Evolutionary conservation across 2,329 filamentous ascomycete species (phyloP), one percentile per base, ranked within the genome.

Genomic region (Helotiales sp.): DNA sequence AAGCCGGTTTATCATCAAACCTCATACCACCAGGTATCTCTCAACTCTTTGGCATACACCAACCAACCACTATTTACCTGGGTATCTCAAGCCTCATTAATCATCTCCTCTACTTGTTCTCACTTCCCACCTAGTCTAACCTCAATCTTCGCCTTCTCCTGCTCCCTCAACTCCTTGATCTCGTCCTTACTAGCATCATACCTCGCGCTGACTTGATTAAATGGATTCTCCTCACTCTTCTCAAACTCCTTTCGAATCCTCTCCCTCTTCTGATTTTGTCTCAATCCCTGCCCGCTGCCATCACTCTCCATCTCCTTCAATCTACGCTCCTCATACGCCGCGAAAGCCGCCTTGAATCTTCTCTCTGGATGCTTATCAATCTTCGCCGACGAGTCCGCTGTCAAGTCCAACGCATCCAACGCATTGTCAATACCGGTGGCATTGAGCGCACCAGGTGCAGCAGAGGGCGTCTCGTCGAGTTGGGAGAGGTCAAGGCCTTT

Each of bases 381-480:
- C 83, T 96, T 93, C 67, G 84, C 81, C 60, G 86, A 84, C n/a
- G 82, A 78, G 47, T 83, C 80, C 28, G 79, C 80, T 17, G 85
- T 84, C 61, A 97, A 80, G 2, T 88, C 89, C 30, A 98, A 86
- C 2, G 93, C 93, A 75, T 97, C 94, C 59, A 98, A 87, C 0
- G 93, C 93, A 75, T 97, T 95, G 79, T 98, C 94, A 79, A 99
- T 97, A 75, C 93, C 93, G 0, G 91, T 86, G 3, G 93, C 94
- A 78, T 91, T 94, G 75, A 97, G 85, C 0, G 91, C 80, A 0
- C 84, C 73, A 15, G 82, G 81, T 70, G 84, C 84, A 67, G 73
- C 74, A 61, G 76, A 68, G 63, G 71, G 65, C 7, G 87, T 86
- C 55, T 80, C 83, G 74, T 96, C 92, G 71, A 97, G 89, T 78